These are phyloP conservation scores for Letharia lupina DNA, from an alignment of 495 filamentous ascomycete species.

Conservation along the genomic window DNA sequence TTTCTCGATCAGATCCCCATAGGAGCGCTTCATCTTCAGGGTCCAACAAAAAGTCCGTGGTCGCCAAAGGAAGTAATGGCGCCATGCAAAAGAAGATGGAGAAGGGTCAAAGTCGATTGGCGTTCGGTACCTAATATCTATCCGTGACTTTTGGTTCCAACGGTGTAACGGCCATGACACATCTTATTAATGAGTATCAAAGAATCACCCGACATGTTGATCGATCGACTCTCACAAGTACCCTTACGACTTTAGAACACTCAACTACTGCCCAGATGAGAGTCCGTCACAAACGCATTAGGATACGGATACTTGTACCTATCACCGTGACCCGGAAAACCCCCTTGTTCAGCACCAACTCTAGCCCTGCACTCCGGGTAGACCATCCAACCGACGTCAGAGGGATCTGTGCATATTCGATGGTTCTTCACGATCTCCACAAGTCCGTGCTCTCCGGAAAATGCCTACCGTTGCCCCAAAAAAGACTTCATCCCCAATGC, in stretches of 20 bases:
- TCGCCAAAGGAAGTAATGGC: constrained; percentile 23
- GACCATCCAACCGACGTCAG: background rate
- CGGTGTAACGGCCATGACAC: background rate
- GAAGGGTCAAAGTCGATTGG: constrained; percentile 67
- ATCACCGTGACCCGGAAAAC: background rate
- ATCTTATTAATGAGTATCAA: background rate
- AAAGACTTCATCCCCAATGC: no score
- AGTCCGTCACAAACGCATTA: background rate
- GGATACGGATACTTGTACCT: background rate
- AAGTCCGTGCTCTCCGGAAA: background rate
- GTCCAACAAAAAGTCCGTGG: constrained; percentile 13
- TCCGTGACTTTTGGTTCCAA: background rate
- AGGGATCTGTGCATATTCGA: background rate
- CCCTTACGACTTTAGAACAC: background rate
- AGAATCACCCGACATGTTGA: background rate
- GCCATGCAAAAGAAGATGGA: constrained; percentile 44
- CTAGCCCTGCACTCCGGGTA: background rate
- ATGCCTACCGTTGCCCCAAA: background rate
- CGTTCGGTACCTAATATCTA: constrained; percentile 49
- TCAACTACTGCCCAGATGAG: background rate
- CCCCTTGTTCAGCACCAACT: background rate
- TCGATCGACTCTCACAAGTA: background rate
- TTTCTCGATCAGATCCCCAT: constrained; percentile 26
- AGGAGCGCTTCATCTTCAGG: constrained; percentile 9
- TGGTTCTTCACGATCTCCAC: background rate